Evolutionary conservation across 2,329 filamentous ascomycete species (phyloP).

Genomic region (Zymoseptoria brevis): DNA sequence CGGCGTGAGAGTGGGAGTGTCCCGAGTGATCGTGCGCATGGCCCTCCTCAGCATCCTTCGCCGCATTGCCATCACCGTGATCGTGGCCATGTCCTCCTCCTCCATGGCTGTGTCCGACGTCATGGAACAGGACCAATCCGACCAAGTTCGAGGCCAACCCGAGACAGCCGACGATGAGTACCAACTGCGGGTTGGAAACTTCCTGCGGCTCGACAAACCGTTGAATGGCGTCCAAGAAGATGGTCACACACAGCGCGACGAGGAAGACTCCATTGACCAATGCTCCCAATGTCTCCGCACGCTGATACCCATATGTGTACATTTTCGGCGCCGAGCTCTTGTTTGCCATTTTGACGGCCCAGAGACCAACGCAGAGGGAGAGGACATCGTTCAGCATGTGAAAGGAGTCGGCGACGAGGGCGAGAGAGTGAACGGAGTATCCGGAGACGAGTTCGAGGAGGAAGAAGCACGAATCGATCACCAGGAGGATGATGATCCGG

Average conservation of each 20-base stretch:
- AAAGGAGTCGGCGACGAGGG: constrained; percentile 92
- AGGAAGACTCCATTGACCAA: constrained; percentile 97
- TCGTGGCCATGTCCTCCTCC: constrained; percentile 40
- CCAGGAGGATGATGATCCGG: constrained; percentile 86
- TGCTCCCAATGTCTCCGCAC: constrained; percentile 91
- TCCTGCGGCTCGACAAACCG: constrained; percentile 86
- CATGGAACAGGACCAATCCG: constrained; percentile 84
- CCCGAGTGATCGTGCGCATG: constrained; percentile 42
- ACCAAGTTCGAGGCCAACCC: constrained; percentile 83
- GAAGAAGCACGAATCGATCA: constrained; percentile 84
- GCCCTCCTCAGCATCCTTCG: constrained; percentile 44
- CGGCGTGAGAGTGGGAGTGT: constrained; percentile 45
- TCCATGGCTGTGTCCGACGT: constrained; percentile 79
- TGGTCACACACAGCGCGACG: constrained; percentile 90
- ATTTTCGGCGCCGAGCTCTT: constrained; percentile 61
- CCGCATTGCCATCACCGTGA: constrained; percentile 30
- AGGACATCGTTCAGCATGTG: constrained; percentile 99
- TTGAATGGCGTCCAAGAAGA: constrained; percentile 89
- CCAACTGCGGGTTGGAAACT: constrained; percentile 75
- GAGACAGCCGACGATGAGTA: constrained; percentile 79
- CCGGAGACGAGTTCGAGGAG: constrained; percentile 78
- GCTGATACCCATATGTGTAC: constrained; percentile 96
- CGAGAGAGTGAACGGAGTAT: constrained; percentile 81
- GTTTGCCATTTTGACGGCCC: constrained; percentile 86
- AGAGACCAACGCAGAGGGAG: constrained; percentile 82